Base-by-base conservation (phyloP, 371 early-diverging fungal genomes). In the Actinomortierella ambigua region DNA sequence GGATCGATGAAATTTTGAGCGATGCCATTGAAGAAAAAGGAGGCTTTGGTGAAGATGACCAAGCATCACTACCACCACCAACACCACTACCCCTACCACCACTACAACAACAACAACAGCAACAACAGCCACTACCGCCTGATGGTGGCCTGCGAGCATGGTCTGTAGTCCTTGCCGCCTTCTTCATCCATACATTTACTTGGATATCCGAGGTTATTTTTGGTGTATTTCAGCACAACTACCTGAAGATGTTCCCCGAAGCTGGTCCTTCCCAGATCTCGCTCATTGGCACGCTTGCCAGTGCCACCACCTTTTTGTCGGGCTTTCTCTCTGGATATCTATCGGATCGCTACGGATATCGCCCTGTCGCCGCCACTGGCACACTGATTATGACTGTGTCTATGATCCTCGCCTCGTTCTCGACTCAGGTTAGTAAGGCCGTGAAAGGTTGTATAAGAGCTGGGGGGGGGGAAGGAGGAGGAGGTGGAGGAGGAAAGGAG, bases 201-300 rank as follows among this genome's bases (percentile, higher is more conserved):
- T 68, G 61, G 57, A 62, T 62, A 4, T 34, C 69, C 39, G 69
- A 69, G 40, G 63, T 64, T 59, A 58, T 68, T 26, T 85, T 77
- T 61, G 85, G 84, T 8, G 53, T 76, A 5, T 85, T 77, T 75
- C 65, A 79, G 43, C 63, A 63, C 0, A 69, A 84, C 23, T 85
- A 85, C 66, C 68, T 75, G n/a, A n/a, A 50, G 23, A 48, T 67
- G 42, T 68, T 68, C 20, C 79, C 78, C 3, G 53, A 65, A 13
- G 69, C 76, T 27, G 48, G 65, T 1, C 64, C 66, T 7, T 69
- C 83, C 0, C 65, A 65, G 17, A 63, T 85, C 28, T 66, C 84
- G 8, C 81, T 83, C 68, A 65, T 85, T 9, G 82, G 85, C 14
- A 81, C 81, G 0, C 48, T 80, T 49, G 78, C 77, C 26, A 65